A percentile compares a stretch with the other conserved stretches of the same genome.
Conservation (phyloP, 768 basidiomycete genomes). For the Boletus fagicola region DNA sequence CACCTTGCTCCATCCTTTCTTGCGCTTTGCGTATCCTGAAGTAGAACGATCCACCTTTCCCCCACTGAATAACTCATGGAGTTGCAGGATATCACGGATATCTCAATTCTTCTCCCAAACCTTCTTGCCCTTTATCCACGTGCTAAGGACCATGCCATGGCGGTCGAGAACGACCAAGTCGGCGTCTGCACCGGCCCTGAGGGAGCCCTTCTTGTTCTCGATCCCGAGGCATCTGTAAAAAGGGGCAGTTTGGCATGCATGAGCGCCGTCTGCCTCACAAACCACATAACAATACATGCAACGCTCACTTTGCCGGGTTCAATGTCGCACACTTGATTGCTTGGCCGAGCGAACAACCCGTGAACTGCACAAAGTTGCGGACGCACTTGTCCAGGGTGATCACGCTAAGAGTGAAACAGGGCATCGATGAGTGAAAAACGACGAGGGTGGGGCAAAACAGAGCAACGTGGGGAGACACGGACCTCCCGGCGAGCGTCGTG, state of each 20-base stretch:
- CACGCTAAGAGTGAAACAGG: constrained; percentile 45
- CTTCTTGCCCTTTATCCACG: constrained; percentile 75
- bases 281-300: not conserved
- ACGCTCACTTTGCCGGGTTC: constrained; percentile 72
- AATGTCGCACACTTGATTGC: constrained; percentile 85
- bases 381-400: constrained; percentile 83
- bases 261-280: not conserved
- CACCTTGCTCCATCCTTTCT: not conserved
- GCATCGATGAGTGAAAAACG: not conserved
- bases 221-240: constrained; percentile 67
- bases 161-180: constrained; percentile 77
- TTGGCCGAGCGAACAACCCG: constrained; percentile 78
- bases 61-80: not conserved
- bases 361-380: constrained; percentile 80
- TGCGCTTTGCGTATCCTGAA: not conserved
- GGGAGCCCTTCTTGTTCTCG: constrained; percentile 74
- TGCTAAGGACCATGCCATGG: constrained; percentile 61
- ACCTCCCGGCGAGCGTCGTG: constrained; percentile 87
- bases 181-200: constrained; percentile 81
- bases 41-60: not conserved
- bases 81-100: not conserved
- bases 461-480: constrained; percentile 14
- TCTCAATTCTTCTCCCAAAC: constrained; percentile 52
- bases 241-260: not conserved
- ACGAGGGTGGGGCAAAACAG: not conserved